These are phyloP conservation scores for Polytrichum formosum DNA, from an alignment of 225 moss, liverwort and hornwort genomes.

Conservation along the genomic window DNA sequence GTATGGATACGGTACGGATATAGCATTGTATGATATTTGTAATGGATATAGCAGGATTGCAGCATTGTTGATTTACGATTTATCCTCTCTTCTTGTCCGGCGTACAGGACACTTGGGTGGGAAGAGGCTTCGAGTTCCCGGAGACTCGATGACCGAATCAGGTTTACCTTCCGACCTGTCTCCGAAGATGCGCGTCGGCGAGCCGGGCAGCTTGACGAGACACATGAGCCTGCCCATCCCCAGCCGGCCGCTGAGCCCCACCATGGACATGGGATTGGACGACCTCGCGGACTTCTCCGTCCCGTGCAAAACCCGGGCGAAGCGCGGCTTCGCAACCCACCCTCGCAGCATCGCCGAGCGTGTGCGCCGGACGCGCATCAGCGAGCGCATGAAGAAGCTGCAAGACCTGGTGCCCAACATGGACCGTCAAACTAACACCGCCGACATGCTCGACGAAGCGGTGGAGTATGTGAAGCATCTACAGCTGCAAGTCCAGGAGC, in stretches of 20 bases:
- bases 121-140: constrained; percentile 14
- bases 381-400: constrained; percentile 70
- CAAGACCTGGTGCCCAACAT: constrained; percentile 63
- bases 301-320: constrained; percentile 47
- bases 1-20: too few species aligned
- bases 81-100: neutral
- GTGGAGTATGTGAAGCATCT: constrained; percentile 67
- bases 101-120: constrained; percentile 18
- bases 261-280: constrained; percentile 24
- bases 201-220: constrained; percentile 42
- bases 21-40: too few species aligned
- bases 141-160: constrained; percentile 19
- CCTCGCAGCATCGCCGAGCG: constrained; percentile 71
- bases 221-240: constrained; percentile 41
- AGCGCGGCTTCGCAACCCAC: constrained; percentile 58
- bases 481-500: constrained; percentile 53
- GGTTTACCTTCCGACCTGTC: constrained; percentile 26
- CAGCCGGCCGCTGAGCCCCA: constrained; percentile 40
- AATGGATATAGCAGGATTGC: too few species aligned
- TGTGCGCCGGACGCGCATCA: constrained; percentile 53
- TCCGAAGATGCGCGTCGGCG: constrained; percentile 17
- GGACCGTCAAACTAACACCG: constrained; percentile 66
- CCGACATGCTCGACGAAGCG: constrained; percentile 69
- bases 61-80: neutral
- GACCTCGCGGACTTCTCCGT: constrained; percentile 38